Percentiles rank a stretch among this genome's conserved stretches.
These are phyloP conservation scores for Solanum chaucha DNA, from an alignment of 257 asterid genomes.

Conservation along the genomic window DNA sequence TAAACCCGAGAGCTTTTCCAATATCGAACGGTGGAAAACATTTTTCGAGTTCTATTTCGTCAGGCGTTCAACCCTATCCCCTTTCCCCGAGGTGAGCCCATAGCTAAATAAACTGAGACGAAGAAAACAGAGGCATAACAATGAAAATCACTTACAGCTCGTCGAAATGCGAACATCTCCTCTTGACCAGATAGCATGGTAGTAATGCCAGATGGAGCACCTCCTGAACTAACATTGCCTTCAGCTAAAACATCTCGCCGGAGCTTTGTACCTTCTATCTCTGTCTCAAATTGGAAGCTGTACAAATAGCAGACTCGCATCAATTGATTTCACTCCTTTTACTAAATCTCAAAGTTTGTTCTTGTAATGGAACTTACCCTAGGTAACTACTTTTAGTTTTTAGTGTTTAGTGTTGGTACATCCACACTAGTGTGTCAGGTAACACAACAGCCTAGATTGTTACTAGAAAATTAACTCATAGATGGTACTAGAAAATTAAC, in stretches of 20 bases:
- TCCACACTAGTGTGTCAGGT: not conserved
- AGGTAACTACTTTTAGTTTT: not conserved
- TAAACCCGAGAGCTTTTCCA: not conserved
- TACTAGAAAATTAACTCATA: not conserved
- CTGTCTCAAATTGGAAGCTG: conserved; percentile 97
- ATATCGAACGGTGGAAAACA: not conserved
- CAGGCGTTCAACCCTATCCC: not conserved
- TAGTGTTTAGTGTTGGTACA: not conserved
- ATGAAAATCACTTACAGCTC: conserved; percentile 67
- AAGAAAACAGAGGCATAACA: not conserved
- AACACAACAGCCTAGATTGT: not conserved
- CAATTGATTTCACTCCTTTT: not conserved
- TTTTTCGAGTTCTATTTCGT: not conserved
- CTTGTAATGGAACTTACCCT: not conserved
- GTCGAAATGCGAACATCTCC: conserved; percentile 85
- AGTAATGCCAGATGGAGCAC: conserved; percentile 55
- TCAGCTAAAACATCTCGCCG: conserved; percentile 79
- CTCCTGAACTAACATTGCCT: conserved; percentile 68
- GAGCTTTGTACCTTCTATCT: conserved; percentile 67
- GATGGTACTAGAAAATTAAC: not conserved
- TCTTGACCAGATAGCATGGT: conserved; percentile 84
- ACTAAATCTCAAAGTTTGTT: not conserved
- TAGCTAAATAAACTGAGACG: not conserved
- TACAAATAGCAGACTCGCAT: conserved; percentile 4
- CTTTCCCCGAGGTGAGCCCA: not conserved